A percentile compares a stretch with the other conserved stretches of the same genome.
Conservation (phyloP, 306 rosid species). For the Vigna mungo region DNA sequence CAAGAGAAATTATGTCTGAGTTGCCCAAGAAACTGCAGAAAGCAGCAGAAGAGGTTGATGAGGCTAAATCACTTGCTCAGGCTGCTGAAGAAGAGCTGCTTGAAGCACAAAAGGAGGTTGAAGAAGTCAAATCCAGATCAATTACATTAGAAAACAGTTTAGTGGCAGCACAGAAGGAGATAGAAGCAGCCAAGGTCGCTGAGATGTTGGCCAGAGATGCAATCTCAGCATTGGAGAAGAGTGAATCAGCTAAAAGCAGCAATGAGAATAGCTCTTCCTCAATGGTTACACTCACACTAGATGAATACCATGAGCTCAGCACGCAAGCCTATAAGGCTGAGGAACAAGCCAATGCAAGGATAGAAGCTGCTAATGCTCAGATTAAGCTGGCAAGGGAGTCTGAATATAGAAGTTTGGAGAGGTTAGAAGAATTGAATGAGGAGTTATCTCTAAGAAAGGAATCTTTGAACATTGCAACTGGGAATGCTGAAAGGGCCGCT, state of each 20-base stretch:
- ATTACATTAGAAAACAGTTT: conserved; percentile 65
- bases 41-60: conserved; percentile 74
- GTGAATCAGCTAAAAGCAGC: conserved; percentile 58
- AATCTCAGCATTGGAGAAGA: conserved; percentile 76
- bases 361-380: conserved; percentile 69
- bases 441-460: conserved; percentile 72
- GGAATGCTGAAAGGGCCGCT: conserved; percentile 75
- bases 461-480: conserved; percentile 70
- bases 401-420: conserved; percentile 73
- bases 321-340: conserved; percentile 74
- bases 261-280: conserved; percentile 55
- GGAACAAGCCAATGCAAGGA: conserved; percentile 70
- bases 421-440: conserved; percentile 69
- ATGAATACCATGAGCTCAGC: conserved; percentile 82
- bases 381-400: conserved; percentile 74
- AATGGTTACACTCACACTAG: conserved; percentile 67
- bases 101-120: conserved; percentile 73
- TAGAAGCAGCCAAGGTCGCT: conserved; percentile 79
- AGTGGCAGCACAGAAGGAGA: conserved; percentile 72
- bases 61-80: conserved; percentile 71
- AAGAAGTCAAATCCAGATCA: conserved; percentile 77
- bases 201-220: conserved; percentile 78
- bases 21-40: conserved; percentile 74
- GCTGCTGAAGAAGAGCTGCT: conserved; percentile 61
- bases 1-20: conserved; percentile 68